A percentile compares a stretch with the other conserved stretches of the same genome.
Conservation (phyloP, 2,329 filamentous ascomycete species). For the Alternaria novae-zelandiae region DNA sequence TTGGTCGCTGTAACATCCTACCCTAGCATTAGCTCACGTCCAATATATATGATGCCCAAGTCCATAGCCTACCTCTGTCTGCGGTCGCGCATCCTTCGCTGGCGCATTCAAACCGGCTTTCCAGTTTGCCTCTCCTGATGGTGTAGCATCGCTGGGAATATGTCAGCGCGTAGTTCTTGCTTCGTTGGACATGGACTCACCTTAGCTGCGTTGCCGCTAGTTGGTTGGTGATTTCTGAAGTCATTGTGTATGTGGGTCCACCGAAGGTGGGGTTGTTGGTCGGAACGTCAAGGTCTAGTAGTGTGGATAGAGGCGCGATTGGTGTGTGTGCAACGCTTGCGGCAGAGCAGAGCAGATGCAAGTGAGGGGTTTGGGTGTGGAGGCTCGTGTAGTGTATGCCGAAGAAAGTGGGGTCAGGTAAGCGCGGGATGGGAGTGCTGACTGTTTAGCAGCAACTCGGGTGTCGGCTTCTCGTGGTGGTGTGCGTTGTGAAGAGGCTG, state of each 20-base stretch:
- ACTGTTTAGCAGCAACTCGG: slow-evolving; percentile 18
- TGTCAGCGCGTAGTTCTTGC: slow-evolving; percentile 14
- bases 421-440: slow-evolving; percentile 12
- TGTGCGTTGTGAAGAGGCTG: slow-evolving; percentile 18
- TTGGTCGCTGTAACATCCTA: slow-evolving; percentile 98
- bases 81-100: slow-evolving; percentile 75
- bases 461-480: slow-evolving; percentile 2
- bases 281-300: slow-evolving; percentile 19
- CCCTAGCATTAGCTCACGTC: slow-evolving; percentile 17
- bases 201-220: slow-evolving; percentile 62
- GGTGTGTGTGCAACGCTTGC: slow-evolving; percentile 27
- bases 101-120: slow-evolving; percentile 75
- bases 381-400: slow-evolving; percentile 19
- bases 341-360: slow-evolving; percentile 22
- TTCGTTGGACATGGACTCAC: slow-evolving; percentile 36
- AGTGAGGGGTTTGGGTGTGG: slow-evolving; percentile 22
- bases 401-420: slow-evolving; percentile 19
- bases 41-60: not conserved
- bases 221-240: slow-evolving; percentile 61
- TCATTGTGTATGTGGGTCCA: slow-evolving; percentile 50
- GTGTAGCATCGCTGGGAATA: slow-evolving; percentile 52
- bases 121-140: slow-evolving; percentile 69
- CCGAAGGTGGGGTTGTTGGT: slow-evolving; percentile 27
- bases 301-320: slow-evolving; percentile 13
- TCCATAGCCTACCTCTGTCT: slow-evolving; percentile 71